phyloP scores from a whole-genome alignment of 2,329 filamentous ascomycete species.

The Boeremia lycopersici region DNA sequence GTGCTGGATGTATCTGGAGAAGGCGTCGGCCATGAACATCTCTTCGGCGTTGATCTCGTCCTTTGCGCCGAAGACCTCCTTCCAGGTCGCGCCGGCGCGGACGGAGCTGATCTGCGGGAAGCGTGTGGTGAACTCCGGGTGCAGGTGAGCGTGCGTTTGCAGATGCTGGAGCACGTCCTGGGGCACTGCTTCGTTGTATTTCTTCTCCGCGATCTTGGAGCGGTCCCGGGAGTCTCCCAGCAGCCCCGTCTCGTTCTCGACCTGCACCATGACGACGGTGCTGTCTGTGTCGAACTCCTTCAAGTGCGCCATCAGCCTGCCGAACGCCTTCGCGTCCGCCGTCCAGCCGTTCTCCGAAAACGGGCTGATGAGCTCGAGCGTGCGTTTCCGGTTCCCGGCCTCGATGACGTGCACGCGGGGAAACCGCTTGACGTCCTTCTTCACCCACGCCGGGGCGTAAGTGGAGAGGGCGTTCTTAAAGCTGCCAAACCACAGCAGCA shows the following conservation, averaged over 20 bases:
- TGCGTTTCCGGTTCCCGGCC: constrained; percentile 27
- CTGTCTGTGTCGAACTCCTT: constrained; percentile 54
- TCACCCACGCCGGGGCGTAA: constrained; percentile 38
- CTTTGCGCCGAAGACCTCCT: constrained; percentile 49
- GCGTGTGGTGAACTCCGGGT: constrained; percentile 36
- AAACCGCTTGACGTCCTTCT: constrained; percentile 44
- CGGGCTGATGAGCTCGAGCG: constrained; percentile 30
- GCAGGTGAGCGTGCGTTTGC: constrained; percentile 22
- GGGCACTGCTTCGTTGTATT: constrained; percentile 50
- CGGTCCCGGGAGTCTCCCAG: constrained; percentile 60
- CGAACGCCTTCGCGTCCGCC: constrained; percentile 51
- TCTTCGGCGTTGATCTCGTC: constrained; percentile 48
- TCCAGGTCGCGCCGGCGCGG: constrained; percentile 41
- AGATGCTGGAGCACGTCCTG: constrained; percentile 42
- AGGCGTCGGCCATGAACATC: constrained; percentile 58
- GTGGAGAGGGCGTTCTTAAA: constrained; percentile 53
- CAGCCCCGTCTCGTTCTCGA: constrained; percentile 62
- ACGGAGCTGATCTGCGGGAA: constrained; percentile 27
- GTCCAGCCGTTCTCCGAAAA: constrained; percentile 46
- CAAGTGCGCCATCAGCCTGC: constrained; percentile 47
- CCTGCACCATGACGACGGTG: constrained; percentile 63
- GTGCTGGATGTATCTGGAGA: constrained; percentile 49
- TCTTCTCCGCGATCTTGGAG: constrained; percentile 49
- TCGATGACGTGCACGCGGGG: constrained; percentile 31
- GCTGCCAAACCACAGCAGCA: constrained; percentile 56